Conservation (phyloP, 1,139 yeast genomes). For the Candida anutae region DNA sequence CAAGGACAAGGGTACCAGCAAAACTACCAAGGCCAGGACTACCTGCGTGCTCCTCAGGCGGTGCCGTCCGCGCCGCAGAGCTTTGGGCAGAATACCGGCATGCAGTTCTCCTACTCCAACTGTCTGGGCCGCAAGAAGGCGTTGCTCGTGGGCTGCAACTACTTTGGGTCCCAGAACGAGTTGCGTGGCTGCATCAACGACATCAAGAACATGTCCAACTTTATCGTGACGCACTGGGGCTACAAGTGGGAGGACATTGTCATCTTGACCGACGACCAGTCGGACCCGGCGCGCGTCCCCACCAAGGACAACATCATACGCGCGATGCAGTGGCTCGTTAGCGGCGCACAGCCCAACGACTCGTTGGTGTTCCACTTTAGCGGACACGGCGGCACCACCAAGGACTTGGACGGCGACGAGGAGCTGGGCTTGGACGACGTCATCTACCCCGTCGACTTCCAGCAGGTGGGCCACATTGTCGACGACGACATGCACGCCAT, state of each 20-base stretch:
- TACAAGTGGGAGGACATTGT: conserved; percentile 77
- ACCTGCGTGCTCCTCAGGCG: conserved; percentile 5
- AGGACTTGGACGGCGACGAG: conserved; percentile 83
- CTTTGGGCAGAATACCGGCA: conserved; percentile 14
- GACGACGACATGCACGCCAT: conserved; percentile 84
- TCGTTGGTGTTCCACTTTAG: conserved; percentile 81
- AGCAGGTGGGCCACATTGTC: conserved; percentile 61
- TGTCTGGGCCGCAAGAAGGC: conserved; percentile 79
- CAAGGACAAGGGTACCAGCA: conserved; percentile 1
- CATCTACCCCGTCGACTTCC: conserved; percentile 85
- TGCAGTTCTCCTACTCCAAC: conserved; percentile 51
- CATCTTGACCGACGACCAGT: conserved; percentile 69
- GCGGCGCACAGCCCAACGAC: conserved; percentile 80
- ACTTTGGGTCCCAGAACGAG: conserved; percentile 63
- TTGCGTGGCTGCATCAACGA: conserved; percentile 86
- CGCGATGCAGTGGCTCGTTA: conserved; percentile 89
- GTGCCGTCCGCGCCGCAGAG: conserved; percentile 15
- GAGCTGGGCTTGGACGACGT: conserved; percentile 86
- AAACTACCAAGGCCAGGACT: conserved; percentile 4
- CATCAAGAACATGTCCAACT: conserved; percentile 54
- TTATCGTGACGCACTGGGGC: conserved; percentile 53
- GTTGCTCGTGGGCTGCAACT: conserved; percentile 78
- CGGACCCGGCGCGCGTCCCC: conserved; percentile 59
- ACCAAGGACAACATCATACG: conserved; percentile 69
- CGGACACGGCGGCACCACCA: conserved; percentile 87